Conservation (phyloP, 2,329 filamentous ascomycete species). For the Lachnellula willkommii region DNA sequence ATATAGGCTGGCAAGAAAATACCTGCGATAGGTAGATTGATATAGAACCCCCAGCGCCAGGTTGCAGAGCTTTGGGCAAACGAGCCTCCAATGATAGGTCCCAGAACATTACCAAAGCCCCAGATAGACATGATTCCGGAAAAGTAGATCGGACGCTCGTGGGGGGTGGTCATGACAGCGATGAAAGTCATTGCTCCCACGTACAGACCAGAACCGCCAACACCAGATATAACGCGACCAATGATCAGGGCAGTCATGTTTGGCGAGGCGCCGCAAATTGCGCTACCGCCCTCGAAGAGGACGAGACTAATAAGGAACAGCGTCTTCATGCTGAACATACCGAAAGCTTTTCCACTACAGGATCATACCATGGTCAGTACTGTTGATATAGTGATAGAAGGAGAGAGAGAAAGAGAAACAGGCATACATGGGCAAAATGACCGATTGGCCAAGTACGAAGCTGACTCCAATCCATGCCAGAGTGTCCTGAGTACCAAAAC, state of each 20-base stretch:
- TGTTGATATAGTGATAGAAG: no score
- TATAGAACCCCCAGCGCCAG: slow-evolving; percentile 34
- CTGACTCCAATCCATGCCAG: not conserved
- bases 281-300: slow-evolving; percentile 19
- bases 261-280: slow-evolving; percentile 25
- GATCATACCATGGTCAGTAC: no score
- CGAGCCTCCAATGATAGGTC: slow-evolving; percentile 33
- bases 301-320: slow-evolving; percentile 5
- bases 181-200: slow-evolving; percentile 32
- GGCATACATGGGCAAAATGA: not conserved
- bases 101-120: slow-evolving; percentile 36
- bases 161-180: slow-evolving; percentile 24
- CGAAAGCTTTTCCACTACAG: not conserved
- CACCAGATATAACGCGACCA: slow-evolving; percentile 37
- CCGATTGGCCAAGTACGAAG: not conserved
- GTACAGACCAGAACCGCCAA: slow-evolving; percentile 38
- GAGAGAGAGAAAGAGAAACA: not conserved
- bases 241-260: slow-evolving; percentile 38
- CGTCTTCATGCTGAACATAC: not conserved
- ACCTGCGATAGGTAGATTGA: slow-evolving; percentile 36
- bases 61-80: slow-evolving; percentile 30
- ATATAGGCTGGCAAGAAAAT: slow-evolving; percentile 33
- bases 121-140: slow-evolving; percentile 28
- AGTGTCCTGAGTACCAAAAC: not conserved
- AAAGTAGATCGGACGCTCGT: slow-evolving; percentile 32